A percentile compares a stretch with the other conserved stretches of the same genome.
Conservation (phyloP, 2,329 filamentous ascomycete species). For the Ophiosphaerella korrae region DNA sequence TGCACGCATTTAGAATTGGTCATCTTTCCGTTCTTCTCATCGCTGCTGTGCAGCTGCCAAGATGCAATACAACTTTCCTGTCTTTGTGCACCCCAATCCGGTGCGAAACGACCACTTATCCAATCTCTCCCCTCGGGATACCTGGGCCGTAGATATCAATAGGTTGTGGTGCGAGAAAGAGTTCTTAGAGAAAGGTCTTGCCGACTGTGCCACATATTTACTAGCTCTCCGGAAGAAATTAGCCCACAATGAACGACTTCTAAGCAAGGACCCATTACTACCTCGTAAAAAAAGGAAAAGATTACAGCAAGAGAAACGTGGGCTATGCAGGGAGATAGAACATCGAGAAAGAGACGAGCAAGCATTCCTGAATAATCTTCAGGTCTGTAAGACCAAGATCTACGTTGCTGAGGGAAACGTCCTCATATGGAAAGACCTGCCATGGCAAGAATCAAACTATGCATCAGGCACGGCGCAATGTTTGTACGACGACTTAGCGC, state of each 20-base stretch:
- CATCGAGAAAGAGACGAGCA: slow-evolving; percentile 38
- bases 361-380: slow-evolving; percentile 37
- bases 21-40: no score
- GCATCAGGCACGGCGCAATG: slow-evolving; percentile 16
- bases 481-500: slow-evolving; percentile 23
- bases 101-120: no score
- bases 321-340: slow-evolving; percentile 39
- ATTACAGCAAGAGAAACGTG: slow-evolving; percentile 32
- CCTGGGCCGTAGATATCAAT: slow-evolving; percentile 7
- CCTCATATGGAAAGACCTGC: slow-evolving; percentile 11
- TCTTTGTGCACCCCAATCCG: no score
- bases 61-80: no score
- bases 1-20: no score
- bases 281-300: slow-evolving; percentile 38
- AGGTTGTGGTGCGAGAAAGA: slow-evolving; percentile 27
- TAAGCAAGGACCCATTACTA: slow-evolving; percentile 14
- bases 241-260: slow-evolving; percentile 26
- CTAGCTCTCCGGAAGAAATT: slow-evolving; percentile 40
- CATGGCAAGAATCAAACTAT: slow-evolving; percentile 15
- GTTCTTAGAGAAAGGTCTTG: slow-evolving; percentile 34
- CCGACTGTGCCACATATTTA: slow-evolving; percentile 39
- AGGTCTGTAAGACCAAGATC: slow-evolving; percentile 40
- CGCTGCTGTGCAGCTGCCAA: no score
- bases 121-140: no score
- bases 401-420: slow-evolving; percentile 27